Percentiles rank a stretch among this genome's conserved stretches.
phyloP scores from a whole-genome alignment of 2,329 filamentous ascomycete species.

The Truncatella angustata region DNA sequence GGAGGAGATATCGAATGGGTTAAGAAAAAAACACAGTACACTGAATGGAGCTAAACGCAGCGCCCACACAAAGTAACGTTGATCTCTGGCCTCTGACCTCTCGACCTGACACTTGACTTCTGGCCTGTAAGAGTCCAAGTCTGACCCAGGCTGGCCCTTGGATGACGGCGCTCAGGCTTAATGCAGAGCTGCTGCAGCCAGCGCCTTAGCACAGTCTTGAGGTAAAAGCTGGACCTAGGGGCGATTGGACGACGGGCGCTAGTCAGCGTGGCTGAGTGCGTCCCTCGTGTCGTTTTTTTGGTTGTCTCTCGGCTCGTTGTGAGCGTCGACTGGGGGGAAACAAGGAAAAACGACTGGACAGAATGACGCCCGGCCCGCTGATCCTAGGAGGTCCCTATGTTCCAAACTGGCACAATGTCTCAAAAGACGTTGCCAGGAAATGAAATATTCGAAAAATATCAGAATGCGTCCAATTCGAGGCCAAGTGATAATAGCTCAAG shows the following conservation, averaged over 20 bases:
- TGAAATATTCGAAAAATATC: background rate
- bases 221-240: background rate
- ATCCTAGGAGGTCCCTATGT: background rate
- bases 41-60: too few relatives aligned
- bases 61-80: too few relatives aligned
- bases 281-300: slow-evolving; percentile 10
- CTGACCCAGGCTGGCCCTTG: background rate
- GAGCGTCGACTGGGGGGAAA: background rate
- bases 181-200: background rate
- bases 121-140: too few relatives aligned
- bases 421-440: background rate
- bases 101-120: too few relatives aligned
- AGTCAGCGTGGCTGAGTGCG: slow-evolving; percentile 14
- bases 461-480: background rate
- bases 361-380: slow-evolving; percentile 7
- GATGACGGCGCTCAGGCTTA: background rate
- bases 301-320: slow-evolving; percentile 10
- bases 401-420: slow-evolving; percentile 4
- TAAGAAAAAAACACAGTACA: slow-evolving; percentile 4
- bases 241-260: slow-evolving; percentile 9
- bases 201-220: background rate
- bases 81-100: too few relatives aligned
- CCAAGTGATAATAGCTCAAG: background rate
- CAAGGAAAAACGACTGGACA: slow-evolving; percentile 10
- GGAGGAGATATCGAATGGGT: slow-evolving; percentile 12